These are phyloP conservation scores for Penicillium waksmanii DNA, from an alignment of 495 filamentous ascomycete genomes.

Conservation along the genomic window DNA sequence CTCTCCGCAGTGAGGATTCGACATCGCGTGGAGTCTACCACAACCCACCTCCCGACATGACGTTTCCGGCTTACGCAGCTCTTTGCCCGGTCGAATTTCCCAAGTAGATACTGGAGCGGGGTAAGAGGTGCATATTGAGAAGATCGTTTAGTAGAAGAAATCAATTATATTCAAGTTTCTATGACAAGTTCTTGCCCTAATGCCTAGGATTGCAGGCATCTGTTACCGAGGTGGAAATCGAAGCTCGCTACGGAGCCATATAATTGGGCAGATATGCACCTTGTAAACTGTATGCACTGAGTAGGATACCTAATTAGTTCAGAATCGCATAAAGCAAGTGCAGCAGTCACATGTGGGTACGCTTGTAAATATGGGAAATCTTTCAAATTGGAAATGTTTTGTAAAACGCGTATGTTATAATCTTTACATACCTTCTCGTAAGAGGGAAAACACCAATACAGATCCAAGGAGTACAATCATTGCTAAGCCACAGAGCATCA, in stretches of 20 bases:
- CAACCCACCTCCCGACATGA: slow-evolving; percentile 19
- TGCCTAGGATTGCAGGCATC: no score
- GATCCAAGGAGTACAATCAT: background rate
- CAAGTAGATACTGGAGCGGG: background rate
- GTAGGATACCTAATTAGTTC: no score
- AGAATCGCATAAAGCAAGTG: no score
- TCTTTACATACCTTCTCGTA: background rate
- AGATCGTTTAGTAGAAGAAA: no score
- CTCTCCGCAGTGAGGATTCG: slow-evolving; percentile 3
- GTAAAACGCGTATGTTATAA: background rate
- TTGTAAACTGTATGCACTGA: no score
- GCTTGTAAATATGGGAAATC: background rate
- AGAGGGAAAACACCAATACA: background rate
- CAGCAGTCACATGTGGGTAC: no score
- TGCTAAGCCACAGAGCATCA: background rate
- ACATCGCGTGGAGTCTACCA: slow-evolving; percentile 3
- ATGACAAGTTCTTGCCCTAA: no score
- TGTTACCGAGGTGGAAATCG: no score
- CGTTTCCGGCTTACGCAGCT: slow-evolving; percentile 34
- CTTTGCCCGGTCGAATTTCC: background rate
- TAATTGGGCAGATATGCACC: no score
- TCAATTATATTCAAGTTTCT: no score
- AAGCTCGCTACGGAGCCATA: no score
- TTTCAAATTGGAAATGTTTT: background rate
- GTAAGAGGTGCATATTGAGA: background rate